phyloP scores from a whole-genome alignment of 2,329 filamentous ascomycete genomes.

The Didymella pinodella region DNA sequence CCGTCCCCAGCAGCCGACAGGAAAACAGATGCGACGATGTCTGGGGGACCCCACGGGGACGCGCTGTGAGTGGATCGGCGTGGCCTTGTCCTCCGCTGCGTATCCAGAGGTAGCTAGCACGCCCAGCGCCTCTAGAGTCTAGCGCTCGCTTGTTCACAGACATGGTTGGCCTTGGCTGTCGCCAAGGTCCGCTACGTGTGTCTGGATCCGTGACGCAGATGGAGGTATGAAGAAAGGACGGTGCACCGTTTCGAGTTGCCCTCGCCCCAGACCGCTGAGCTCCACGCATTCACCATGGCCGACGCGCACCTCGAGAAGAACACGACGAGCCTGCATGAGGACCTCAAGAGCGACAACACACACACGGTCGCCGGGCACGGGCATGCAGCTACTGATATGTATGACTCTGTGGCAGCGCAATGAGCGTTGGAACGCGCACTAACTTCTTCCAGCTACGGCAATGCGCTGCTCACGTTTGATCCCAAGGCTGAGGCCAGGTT shows the following conservation, averaged over 20 bases:
- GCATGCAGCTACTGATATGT: conserved; percentile 45
- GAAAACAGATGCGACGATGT: not conserved
- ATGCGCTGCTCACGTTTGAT: conserved; percentile 58
- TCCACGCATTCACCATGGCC: conserved; percentile 4
- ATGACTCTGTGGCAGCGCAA: conserved; percentile 8
- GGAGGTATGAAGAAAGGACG: conserved; percentile 17
- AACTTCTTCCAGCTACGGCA: conserved; percentile 40
- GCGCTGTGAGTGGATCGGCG: conserved; percentile 6
- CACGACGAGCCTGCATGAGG: conserved; percentile 36
- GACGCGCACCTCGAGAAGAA: conserved; percentile 25
- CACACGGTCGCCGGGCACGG: conserved; percentile 40
- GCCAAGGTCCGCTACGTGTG: conserved; percentile 13
- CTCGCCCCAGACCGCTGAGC: not conserved
- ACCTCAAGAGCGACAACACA: conserved; percentile 37
- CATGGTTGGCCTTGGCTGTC: conserved; percentile 5
- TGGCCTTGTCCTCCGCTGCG: not conserved
- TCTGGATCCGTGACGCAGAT: conserved; percentile 5
- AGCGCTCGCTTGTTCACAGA: not conserved
- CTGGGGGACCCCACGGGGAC: conserved; percentile 9
- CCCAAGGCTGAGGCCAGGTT: conserved; percentile 65
- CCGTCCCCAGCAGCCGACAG: conserved; percentile 17
- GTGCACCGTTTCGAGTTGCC: conserved; percentile 18
- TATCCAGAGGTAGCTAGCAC: conserved; percentile 2
- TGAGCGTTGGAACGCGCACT: conserved; percentile 2
- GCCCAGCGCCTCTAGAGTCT: not conserved